Percentiles rank a stretch among this genome's conserved stretches.
These are phyloP conservation scores for Hymenoscyphus linearis DNA, from an alignment of 2,329 filamentous ascomycete species.

Conservation along the genomic window DNA sequence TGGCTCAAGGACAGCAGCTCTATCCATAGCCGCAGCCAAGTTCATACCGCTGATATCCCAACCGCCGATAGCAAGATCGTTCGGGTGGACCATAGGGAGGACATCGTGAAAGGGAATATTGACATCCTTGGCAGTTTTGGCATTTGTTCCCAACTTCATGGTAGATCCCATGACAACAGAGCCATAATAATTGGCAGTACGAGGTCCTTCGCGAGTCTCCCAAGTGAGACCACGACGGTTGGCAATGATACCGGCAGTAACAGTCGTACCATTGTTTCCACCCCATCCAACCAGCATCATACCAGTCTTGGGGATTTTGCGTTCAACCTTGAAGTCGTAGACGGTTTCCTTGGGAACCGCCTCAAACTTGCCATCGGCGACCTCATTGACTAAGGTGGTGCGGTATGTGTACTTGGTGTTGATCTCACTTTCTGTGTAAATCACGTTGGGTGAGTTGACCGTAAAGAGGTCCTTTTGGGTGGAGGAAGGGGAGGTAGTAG, in stretches of 20 bases:
- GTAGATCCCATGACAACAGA: constrained; percentile 97
- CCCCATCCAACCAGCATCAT: constrained; percentile 98
- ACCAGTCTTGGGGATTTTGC: constrained; percentile 86
- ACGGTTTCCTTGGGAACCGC: constrained; percentile 82
- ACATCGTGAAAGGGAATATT: constrained; percentile 95
- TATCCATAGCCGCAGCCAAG: constrained; percentile 88
- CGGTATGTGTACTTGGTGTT: constrained; percentile 94
- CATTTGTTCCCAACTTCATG: constrained; percentile 89
- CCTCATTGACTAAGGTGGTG: constrained; percentile 74
- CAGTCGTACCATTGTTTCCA: constrained; percentile 96
- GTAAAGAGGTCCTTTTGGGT: constrained; percentile 64
- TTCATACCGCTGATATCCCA: constrained; percentile 97
- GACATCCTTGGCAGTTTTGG: constrained; percentile 78
- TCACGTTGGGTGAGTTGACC: constrained; percentile 88
- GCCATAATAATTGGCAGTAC: constrained; percentile 92
- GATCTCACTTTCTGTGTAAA: constrained; percentile 84
- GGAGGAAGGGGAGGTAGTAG: constrained; percentile 36
- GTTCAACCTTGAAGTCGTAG: constrained; percentile 97
- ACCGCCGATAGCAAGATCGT: constrained; percentile 89
- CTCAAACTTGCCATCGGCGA: constrained; percentile 67
- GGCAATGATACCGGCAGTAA: constrained; percentile 94
- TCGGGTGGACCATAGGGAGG: constrained; percentile 94
- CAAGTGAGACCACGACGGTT: constrained; percentile 82
- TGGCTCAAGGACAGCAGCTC: constrained; percentile 92
- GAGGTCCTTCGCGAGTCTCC: constrained; percentile 88